Percentiles rank a stretch among this genome's conserved stretches.
These are phyloP conservation scores for Buxus sempervirens DNA, from an alignment of 164 flowering plant species.

Conservation along the genomic window DNA sequence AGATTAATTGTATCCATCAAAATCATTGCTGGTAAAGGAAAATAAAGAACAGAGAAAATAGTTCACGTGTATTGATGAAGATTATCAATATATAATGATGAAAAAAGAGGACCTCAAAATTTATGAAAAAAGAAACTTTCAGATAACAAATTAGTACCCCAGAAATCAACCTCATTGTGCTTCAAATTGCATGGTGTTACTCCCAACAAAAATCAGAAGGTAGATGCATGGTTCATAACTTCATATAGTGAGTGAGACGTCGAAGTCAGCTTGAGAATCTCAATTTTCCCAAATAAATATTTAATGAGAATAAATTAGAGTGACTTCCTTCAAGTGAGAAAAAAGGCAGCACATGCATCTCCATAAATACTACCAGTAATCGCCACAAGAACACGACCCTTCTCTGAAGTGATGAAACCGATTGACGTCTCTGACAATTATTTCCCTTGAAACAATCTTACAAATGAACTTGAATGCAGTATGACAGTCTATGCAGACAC, in stretches of 20 bases:
- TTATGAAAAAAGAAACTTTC: background rate
- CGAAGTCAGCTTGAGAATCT: background rate
- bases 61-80: background rate
- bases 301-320: too few relatives aligned
- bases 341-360: background rate
- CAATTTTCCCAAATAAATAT: background rate
- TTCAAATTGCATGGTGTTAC: background rate
- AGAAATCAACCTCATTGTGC: background rate
- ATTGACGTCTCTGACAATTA: conserved; percentile 53
- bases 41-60: background rate
- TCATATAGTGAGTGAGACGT: background rate
- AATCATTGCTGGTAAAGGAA: too few relatives aligned
- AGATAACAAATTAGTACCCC: background rate
- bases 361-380: conserved; percentile 46
- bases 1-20: too few relatives aligned
- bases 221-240: too few relatives aligned
- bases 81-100: background rate
- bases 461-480: conserved; percentile 51
- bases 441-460: conserved; percentile 49
- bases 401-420: conserved; percentile 63
- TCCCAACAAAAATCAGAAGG: background rate
- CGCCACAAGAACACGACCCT: conserved; percentile 66
- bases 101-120: background rate
- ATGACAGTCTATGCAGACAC: conserved; percentile 60
- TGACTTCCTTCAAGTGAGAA: background rate